Evolutionary conservation across 2,329 filamentous ascomycete genomes (phyloP).

Genomic region (Fusarium sp.): DNA sequence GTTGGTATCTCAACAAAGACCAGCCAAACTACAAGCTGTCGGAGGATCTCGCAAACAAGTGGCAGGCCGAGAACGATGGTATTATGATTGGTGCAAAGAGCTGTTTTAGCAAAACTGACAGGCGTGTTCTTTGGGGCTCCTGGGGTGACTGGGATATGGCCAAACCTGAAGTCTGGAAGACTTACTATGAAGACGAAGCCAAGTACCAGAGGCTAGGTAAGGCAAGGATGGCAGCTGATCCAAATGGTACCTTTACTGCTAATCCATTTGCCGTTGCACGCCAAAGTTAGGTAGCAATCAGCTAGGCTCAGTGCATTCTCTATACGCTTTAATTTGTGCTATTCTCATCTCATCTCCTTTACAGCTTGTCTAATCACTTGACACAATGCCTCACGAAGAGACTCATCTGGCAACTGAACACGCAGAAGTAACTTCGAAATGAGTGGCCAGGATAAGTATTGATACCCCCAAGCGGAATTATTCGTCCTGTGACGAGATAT

Average conservation of each 20-base stretch:
- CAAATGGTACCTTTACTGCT: slow-evolving; percentile 55
- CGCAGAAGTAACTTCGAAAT: no score
- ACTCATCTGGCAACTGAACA: no score
- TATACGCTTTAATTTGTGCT: no score
- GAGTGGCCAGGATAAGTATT: no score
- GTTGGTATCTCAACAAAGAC: background rate
- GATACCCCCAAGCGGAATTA: no score
- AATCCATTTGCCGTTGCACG: slow-evolving; percentile 49
- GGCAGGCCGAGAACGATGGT: slow-evolving; percentile 60
- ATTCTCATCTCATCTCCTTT: no score
- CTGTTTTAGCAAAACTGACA: slow-evolving; percentile 55
- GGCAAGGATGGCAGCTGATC: slow-evolving; percentile 52
- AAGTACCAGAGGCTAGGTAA: slow-evolving; percentile 53
- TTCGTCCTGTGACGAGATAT: no score
- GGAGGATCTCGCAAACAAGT: slow-evolving; percentile 44
- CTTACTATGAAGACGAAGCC: slow-evolving; percentile 49
- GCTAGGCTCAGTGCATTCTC: no score
- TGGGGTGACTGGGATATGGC: slow-evolving; percentile 54
- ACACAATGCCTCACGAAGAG: no score
- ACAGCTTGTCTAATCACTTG: no score
- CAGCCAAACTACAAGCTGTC: background rate
- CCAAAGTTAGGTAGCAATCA: background rate
- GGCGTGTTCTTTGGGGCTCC: slow-evolving; percentile 57
- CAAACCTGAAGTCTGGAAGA: slow-evolving; percentile 45
- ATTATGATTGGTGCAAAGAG: slow-evolving; percentile 45